Evolutionary conservation across 371 early-diverging fungal genomes (phyloP).

Genomic region (Mucor circinelloides): DNA sequence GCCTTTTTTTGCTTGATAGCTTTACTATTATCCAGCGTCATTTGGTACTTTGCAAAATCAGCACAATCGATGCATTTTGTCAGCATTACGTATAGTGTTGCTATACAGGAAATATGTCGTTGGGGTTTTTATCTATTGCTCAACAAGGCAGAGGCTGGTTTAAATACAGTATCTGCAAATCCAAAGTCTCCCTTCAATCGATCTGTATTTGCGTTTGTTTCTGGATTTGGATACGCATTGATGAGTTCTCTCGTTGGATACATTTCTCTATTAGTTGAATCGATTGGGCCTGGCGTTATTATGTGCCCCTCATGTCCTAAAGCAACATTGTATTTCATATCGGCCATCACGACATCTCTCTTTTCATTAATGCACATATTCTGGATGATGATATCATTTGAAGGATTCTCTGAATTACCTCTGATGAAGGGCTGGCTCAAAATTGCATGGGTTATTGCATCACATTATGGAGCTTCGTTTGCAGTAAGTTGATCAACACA

Average conservation of each 20-base stretch:
- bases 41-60: constrained; percentile 64
- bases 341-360: constrained; percentile 69
- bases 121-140: constrained; percentile 60
- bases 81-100: constrained; percentile 63
- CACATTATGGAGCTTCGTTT: constrained; percentile 69
- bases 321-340: constrained; percentile 64
- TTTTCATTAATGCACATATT: constrained; percentile 70
- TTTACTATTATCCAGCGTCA: constrained; percentile 64
- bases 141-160: constrained; percentile 60
- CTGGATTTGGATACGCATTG: constrained; percentile 73
- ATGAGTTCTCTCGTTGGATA: constrained; percentile 71
- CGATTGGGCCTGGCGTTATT: constrained; percentile 69
- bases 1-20: constrained; percentile 81
- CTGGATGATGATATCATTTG: constrained; percentile 78
- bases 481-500: constrained; percentile 29
- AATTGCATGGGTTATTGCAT: constrained; percentile 52
- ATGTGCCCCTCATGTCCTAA: constrained; percentile 69
- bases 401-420: constrained; percentile 53
- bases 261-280: constrained; percentile 64
- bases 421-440: constrained; percentile 27
- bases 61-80: constrained; percentile 33
- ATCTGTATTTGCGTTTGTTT: constrained; percentile 62
- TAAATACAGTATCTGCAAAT: constrained; percentile 58
- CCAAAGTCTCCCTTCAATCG: constrained; percentile 64
- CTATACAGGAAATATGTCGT: constrained; percentile 71